These are phyloP conservation scores for Metschnikowia colocasiae DNA, from an alignment of 805 yeast genomes.

Conservation along the genomic window DNA sequence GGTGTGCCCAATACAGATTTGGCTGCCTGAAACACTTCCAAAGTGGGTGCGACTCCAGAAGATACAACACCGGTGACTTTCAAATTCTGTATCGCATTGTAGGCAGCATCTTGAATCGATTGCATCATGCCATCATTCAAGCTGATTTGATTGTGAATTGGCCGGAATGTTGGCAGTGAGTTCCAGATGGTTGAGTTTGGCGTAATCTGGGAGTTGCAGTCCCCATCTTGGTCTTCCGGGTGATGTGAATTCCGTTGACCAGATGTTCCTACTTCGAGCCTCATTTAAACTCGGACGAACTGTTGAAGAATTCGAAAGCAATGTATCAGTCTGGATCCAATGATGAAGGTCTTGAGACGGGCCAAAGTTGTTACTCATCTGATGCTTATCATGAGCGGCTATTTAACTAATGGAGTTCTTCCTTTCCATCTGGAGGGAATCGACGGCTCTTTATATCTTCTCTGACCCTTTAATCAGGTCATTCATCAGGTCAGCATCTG, in stretches of 20 bases:
- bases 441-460: no score
- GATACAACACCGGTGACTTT: constrained; percentile 35
- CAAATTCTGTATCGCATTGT: constrained; percentile 36
- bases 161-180: not conserved
- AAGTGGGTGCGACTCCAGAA: constrained; percentile 34
- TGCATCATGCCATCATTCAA: not conserved
- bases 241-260: constrained; percentile 1
- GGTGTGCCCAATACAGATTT: constrained; percentile 27
- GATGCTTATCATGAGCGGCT: not conserved
- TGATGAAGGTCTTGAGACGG: not conserved
- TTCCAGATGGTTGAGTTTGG: not conserved
- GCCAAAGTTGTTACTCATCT: not conserved
- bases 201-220: not conserved
- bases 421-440: no score
- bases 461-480: no score
- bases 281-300: not conserved
- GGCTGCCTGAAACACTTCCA: constrained; percentile 31
- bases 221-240: constrained; percentile 1
- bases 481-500: no score
- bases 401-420: no score
- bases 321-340: not conserved
- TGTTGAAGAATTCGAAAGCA: not conserved
- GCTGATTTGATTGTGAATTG: not conserved
- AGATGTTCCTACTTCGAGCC: constrained; percentile 1
- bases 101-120: constrained; percentile 40